Evolutionary conservation across 129 eudicot genomes (phyloP), one percentile per base, ranked within the genome.

Genomic region (Apium graveolens): DNA sequence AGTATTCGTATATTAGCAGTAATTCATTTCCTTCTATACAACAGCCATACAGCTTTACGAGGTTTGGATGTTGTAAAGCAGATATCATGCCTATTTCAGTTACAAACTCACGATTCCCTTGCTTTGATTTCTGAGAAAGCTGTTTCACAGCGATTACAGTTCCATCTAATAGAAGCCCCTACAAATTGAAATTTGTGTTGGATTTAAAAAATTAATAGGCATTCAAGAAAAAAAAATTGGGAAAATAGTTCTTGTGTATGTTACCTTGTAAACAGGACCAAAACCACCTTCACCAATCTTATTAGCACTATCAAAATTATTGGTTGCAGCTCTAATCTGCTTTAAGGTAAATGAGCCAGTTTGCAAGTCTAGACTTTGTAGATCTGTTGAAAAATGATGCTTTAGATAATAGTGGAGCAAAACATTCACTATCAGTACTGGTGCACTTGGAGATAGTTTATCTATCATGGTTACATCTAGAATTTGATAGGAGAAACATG

Each of bases 181-280:
- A 45, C 80, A 82, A 55, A 70, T 57, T 26, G 4, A 44, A 74
- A 5, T 14, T 32, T 43, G 12, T 11, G 34, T 70, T 14, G 16
- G 81, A 29, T 34, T 73, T 38, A 82, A 77, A 31, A 77, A 21
- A 42, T 46, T 37, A 76, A 29, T 13, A 14, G 42, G 72, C 55
- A 7, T 42, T 43, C 7, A 26, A 73, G 7, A 24, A 3, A 60
- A 0, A n/a, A 26, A 21, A 39, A 20, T 17, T 17, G n/a, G n/a
- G 14, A 24, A 38, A 71, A 4, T 24, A 39, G 4, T 38, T 20
- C 31, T 3, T 29, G 12, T 49, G 65, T 21, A 49, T 39, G 17
- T 46, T 80, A 76, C 89, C 89, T 86, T 86, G 77, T 77, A 86
- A 49, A 86, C 89, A 66, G 89, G 81, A 16, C 89, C 89, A 57